These are phyloP conservation scores for Xylariaceae sp. DNA, from an alignment of 2,329 filamentous ascomycete genomes.

Conservation along the genomic window DNA sequence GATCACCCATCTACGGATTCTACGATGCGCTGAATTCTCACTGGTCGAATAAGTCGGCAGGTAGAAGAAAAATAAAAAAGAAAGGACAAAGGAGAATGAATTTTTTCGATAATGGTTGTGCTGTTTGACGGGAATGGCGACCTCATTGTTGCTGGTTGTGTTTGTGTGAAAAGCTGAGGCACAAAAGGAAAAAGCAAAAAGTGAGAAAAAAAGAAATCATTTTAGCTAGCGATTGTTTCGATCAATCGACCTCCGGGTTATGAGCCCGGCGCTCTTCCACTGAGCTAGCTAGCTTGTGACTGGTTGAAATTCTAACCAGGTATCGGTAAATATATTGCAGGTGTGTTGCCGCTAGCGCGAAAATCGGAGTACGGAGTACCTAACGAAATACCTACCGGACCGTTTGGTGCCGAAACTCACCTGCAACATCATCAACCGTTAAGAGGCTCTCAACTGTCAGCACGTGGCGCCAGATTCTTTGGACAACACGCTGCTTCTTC, in stretches of 20 bases:
- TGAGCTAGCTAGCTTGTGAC: constrained; percentile 24
- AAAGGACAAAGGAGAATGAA: not conserved
- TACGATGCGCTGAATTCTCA: not conserved
- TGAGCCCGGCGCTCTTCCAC: constrained; percentile 34
- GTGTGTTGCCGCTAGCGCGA: no score
- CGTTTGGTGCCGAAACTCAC: no score
- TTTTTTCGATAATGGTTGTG: no score
- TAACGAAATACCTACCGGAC: no score
- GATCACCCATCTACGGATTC: not conserved
- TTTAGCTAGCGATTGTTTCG: constrained; percentile 33
- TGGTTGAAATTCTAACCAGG: not conserved
- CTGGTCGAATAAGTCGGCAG: not conserved
- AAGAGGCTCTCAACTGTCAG: no score
- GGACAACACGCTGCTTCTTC: no score
- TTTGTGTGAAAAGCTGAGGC: not conserved
- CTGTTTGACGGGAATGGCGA: not conserved
- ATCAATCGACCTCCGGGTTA: constrained; percentile 35
- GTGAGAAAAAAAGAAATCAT: not conserved
- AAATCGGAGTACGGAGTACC: no score
- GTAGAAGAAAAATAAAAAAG: not conserved
- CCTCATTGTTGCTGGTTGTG: not conserved
- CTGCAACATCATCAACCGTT: no score
- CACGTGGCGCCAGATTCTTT: no score
- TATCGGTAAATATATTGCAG: not conserved
- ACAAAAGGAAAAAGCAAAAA: not conserved